A percentile compares a stretch with the other conserved stretches of the same genome.
These are phyloP conservation scores for Gracilaria caudata DNA, from an alignment of 23 red algal species.

Conservation along the genomic window DNA sequence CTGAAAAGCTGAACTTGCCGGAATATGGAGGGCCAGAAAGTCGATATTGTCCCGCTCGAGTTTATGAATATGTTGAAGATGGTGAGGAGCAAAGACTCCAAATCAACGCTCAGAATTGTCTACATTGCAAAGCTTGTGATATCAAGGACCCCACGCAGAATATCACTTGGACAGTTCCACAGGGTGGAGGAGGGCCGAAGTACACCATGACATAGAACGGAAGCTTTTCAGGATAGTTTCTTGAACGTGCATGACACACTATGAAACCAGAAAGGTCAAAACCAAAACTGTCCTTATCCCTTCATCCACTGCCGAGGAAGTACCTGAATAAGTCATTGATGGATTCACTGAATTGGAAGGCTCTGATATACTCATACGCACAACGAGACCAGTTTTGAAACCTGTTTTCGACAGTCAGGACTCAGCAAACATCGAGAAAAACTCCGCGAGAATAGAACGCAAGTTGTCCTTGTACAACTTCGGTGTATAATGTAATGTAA, in stretches of 20 bases:
- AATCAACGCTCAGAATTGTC: constrained; percentile 97
- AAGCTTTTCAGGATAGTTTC: neutral
- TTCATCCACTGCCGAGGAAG: neutral
- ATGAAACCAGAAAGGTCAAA: neutral
- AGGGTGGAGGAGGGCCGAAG: constrained; percentile 92
- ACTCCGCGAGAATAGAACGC: too few relatives aligned
- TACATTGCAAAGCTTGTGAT: constrained; percentile 99
- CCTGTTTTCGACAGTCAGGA: too few relatives aligned
- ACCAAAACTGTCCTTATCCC: neutral
- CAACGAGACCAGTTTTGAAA: too few relatives aligned
- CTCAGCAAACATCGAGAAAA: too few relatives aligned
- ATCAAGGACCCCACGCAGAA: constrained; percentile 97
- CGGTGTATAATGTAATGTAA: too few relatives aligned
- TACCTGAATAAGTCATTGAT: neutral
- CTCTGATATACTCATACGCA: too few relatives aligned
- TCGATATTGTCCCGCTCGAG: constrained; percentile 94
- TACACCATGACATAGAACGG: constrained; percentile 83
- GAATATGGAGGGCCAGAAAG: constrained; percentile 85
- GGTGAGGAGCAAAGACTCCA: constrained; percentile 54
- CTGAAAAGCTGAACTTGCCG: constrained; percentile 75
- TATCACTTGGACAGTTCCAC: constrained; percentile 92
- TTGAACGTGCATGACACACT: neutral
- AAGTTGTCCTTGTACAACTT: too few relatives aligned
- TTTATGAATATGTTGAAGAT: constrained; percentile 96
- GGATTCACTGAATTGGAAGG: neutral